Evolutionary conservation across 345 rosid species (phyloP), one percentile per base, ranked within the genome.

Genomic region (Boechera divaricarpa): DNA sequence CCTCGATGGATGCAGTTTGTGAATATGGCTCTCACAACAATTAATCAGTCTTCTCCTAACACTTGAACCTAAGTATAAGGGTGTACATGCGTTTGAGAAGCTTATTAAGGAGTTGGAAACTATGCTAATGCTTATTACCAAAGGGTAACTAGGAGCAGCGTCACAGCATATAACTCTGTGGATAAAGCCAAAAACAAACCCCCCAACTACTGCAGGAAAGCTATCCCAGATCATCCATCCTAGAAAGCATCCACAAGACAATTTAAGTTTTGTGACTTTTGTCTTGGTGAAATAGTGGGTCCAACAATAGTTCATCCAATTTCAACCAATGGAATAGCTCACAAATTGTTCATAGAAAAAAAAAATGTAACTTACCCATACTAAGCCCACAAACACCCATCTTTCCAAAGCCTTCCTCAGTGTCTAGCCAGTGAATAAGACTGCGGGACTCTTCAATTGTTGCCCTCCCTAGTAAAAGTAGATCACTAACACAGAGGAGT

Each of bases 371-470:
- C 89, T 81, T 87, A 95, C 99, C 99, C 98, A 95, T 95, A 79
- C 99, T 95, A 73, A 95, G 94, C 70, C 99, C 99, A 77, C 97
- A 95, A 71, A 92, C 86, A 35, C 99, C 99, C 86, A 81, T 88
- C 87, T 95, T 95, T 77, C 99, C 99, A 59, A 85, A 92, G 51
- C 99, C 98, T 76, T 83, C 94, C 84, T 91, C 96, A 0, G 54
- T 71, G 44, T 92, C 98, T 61, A 91, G 81, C 99, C 99, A 95
- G 79, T 91, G 82, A 69, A 95, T 75, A 71, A 95, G 98, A 83
- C 98, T 75, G 2, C 97, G 96, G 5, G 97, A 79, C 90, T 95
- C 98, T 51, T 95, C 98, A 67, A 92, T 92, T 33, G 98, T 95
- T 68, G 91, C 94, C 83, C 94, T 89, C 63, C 98, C 98, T 68